These are phyloP conservation scores for Diversispora eburnea DNA, from an alignment of 192 early-diverging fungal genomes.

Conservation along the genomic window DNA sequence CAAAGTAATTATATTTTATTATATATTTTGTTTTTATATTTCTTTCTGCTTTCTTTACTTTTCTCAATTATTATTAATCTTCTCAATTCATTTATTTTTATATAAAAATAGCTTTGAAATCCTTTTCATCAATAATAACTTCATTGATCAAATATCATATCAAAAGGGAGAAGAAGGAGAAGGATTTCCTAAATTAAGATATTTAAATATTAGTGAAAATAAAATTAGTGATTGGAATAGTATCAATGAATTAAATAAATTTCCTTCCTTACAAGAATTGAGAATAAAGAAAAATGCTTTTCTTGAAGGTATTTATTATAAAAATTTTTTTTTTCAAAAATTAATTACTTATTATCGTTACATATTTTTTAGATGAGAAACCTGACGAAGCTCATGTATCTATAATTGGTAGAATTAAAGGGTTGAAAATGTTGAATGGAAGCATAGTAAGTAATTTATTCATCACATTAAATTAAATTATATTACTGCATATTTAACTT, in stretches of 20 bases:
- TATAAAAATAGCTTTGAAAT: conserved; percentile 34
- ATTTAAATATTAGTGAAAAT: conserved; percentile 47
- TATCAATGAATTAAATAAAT: conserved; percentile 42
- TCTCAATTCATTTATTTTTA: background rate
- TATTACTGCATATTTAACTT: background rate
- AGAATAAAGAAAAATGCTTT: conserved; percentile 48
- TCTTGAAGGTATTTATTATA: conserved; percentile 30
- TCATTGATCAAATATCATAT: conserved; percentile 26
- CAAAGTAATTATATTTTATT: conserved; percentile 35
- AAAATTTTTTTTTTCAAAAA: background rate
- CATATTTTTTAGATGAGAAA: conserved; percentile 30
- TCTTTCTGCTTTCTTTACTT: too few species aligned
- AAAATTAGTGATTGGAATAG: conserved; percentile 41
- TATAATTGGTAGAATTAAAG: conserved; percentile 44
- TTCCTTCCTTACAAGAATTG: conserved; percentile 36
- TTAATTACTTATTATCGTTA: background rate
- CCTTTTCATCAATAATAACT: conserved; percentile 37
- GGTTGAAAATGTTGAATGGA: conserved; percentile 44
- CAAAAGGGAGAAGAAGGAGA: background rate
- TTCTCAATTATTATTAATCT: background rate
- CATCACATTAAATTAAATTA: background rate
- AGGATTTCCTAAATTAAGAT: conserved; percentile 33
- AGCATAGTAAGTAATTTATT: conserved; percentile 39
- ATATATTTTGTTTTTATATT: background rate
- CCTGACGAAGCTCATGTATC: conserved; percentile 25